Base-by-base conservation (phyloP, 148 eudicot genomes). In the Silene conica region DNA sequence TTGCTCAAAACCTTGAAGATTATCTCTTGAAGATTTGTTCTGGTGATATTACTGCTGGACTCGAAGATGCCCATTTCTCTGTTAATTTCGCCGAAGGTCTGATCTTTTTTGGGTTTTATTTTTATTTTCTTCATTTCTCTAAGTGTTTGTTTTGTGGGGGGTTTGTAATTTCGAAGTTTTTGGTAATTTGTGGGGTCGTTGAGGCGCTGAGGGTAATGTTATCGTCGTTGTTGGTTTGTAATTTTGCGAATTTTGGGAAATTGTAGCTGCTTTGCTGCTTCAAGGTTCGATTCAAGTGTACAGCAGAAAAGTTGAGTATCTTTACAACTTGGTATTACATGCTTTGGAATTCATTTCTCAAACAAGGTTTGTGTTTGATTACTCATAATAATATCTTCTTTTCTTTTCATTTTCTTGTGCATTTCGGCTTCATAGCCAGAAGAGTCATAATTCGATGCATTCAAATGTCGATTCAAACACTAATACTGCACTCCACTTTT, bases 281-380 rank as follows among this genome's bases (percentile, higher is more conserved):
- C 96, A 92, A 76, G 93, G 97, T 20, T 95, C 99, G 15, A 79
- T 88, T 63, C 96, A 92, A 82, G 97, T 95, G 69, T 95, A 92
- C 59, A 89, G 99, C 78, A 80, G 92, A 60, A 95, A 90, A 81
- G 97, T 95, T 45, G 99, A 95, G 80, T 92, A 95, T 70, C 86
- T 95, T 55, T 89, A 95, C 88, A 85, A 88, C 56, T 73, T 95
- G 87, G 99, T 92, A 56, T 59, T 87, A 62, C 96, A 95, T 74
- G 89, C 94, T 63, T 85, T 90, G 88, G 91, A 92, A 45, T 92
- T 87, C 56, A 78, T 95, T 72, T 86, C 92, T n/a, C 86, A 90
- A 80, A 82, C 87, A 73, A 88, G 92, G 97, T 91, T 64, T 6
- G 74, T 11, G 28, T 76, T 80, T 77, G 54, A 21, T 58, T 52